Percentiles rank a stretch among this genome's conserved stretches.
Conservation (phyloP, 2,329 filamentous ascomycete species). For the Fusarium algeriense region DNA sequence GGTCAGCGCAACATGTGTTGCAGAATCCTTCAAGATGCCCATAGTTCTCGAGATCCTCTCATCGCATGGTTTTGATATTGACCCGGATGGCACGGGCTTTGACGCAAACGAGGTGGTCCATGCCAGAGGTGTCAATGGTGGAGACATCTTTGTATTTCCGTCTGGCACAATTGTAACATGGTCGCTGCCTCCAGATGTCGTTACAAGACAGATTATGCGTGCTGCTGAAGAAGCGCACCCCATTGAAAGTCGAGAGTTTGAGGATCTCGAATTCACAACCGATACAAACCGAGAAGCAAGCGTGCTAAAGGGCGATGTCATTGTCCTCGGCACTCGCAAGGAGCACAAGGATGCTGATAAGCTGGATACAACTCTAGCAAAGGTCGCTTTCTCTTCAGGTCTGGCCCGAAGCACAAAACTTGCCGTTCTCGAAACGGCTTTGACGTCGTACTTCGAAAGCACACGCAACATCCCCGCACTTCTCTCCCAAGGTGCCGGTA, state of each 20-base stretch:
- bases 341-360: constrained; percentile 60
- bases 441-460: constrained; percentile 87
- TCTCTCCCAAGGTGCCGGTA: constrained; percentile 71
- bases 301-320: constrained; percentile 86
- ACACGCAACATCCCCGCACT: constrained; percentile 85
- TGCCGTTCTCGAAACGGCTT: constrained; percentile 86
- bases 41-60: constrained; percentile 68
- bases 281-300: constrained; percentile 80
- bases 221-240: constrained; percentile 82
- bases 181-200: constrained; percentile 83
- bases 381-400: constrained; percentile 96
- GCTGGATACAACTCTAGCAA: constrained; percentile 79
- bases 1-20: constrained; percentile 71
- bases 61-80: constrained; percentile 70
- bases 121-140: constrained; percentile 71
- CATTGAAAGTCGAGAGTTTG: constrained; percentile 78
- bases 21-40: constrained; percentile 74
- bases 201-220: constrained; percentile 78
- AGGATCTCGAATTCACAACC: constrained; percentile 88
- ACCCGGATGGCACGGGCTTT: constrained; percentile 72
- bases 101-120: constrained; percentile 73
- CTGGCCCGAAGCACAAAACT: constrained; percentile 94
- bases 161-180: constrained; percentile 94
- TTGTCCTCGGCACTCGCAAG: constrained; percentile 84
- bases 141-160: constrained; percentile 95